Conservation (phyloP, 73 alveolate genomes). For the Symbiodinium natans region DNA sequence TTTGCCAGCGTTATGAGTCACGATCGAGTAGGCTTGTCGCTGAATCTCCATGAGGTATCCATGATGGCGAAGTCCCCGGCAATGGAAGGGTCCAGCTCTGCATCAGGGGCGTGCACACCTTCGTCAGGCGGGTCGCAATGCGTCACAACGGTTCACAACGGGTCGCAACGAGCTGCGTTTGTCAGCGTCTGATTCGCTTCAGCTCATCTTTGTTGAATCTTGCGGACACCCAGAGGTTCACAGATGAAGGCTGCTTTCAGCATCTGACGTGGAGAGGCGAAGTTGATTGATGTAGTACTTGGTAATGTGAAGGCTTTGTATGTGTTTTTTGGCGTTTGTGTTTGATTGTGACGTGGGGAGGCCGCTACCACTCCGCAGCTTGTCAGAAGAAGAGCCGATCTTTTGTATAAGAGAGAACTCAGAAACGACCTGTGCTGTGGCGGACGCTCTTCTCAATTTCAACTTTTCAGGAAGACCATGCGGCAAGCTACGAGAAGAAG, state of each 20-base stretch:
- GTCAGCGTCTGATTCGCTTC: too few species aligned
- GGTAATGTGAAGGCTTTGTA: too few species aligned
- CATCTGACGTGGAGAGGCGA: constrained; percentile 33
- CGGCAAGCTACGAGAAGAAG: not conserved
- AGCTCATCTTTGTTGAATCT: not conserved
- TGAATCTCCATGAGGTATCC: not conserved
- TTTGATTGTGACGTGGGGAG: constrained; percentile 26
- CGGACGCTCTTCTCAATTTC: too few species aligned
- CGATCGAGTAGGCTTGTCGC: too few species aligned
- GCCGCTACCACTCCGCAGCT: not conserved
- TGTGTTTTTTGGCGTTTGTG: too few species aligned
- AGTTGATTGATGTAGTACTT: too few species aligned
- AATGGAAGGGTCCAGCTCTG: constrained; percentile 4
- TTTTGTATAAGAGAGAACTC: too few species aligned
- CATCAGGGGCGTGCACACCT: constrained; percentile 17
- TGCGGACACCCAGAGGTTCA: not conserved
- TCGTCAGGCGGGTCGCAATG: not conserved
- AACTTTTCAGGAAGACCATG: not conserved
- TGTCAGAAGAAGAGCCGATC: too few species aligned
- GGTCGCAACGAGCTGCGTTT: too few species aligned
- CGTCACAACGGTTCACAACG: too few species aligned
- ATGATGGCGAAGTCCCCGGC: not conserved
- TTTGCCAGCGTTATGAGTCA: too few species aligned
- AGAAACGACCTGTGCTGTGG: too few species aligned
- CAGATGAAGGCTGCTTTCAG: constrained; percentile 34